These are phyloP conservation scores for Citrus trifoliata DNA, from an alignment of 345 rosid species.

Conservation along the genomic window DNA sequence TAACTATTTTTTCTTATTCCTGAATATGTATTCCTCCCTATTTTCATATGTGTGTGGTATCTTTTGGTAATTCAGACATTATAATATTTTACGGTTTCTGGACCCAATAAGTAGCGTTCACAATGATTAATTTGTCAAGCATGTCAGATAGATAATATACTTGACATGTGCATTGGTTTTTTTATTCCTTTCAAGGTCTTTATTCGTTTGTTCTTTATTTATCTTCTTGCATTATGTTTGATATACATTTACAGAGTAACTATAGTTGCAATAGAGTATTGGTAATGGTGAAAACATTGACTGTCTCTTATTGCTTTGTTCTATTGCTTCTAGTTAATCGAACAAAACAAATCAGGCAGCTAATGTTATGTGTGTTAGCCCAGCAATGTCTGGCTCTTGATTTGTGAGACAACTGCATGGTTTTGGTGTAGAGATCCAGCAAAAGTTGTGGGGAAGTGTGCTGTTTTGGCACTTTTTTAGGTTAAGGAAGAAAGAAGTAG, in stretches of 20 bases:
- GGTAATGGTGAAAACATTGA: neutral
- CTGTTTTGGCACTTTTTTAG: too few species aligned
- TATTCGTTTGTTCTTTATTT: neutral
- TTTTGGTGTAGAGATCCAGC: neutral
- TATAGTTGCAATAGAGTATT: neutral
- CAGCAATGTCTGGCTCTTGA: neutral
- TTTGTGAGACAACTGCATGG: neutral
- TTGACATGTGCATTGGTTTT: neutral
- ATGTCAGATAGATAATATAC: neutral
- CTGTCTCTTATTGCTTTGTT: neutral
- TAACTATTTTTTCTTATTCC: neutral
- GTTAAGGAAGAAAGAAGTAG: neutral
- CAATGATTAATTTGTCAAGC: neutral
- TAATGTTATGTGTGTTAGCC: neutral
- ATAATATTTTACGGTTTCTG: neutral
- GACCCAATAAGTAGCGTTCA: neutral
- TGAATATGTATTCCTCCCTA: neutral
- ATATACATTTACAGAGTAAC: too few species aligned
- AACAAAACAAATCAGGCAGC: neutral
- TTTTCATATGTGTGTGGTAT: neutral
- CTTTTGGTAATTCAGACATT: neutral
- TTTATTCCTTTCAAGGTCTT: neutral
- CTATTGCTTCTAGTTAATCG: neutral
- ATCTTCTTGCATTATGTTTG: neutral
- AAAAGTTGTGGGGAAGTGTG: neutral